These are phyloP conservation scores for Neurospora sp. DNA, from an alignment of 495 filamentous ascomycete species.

Conservation along the genomic window DNA sequence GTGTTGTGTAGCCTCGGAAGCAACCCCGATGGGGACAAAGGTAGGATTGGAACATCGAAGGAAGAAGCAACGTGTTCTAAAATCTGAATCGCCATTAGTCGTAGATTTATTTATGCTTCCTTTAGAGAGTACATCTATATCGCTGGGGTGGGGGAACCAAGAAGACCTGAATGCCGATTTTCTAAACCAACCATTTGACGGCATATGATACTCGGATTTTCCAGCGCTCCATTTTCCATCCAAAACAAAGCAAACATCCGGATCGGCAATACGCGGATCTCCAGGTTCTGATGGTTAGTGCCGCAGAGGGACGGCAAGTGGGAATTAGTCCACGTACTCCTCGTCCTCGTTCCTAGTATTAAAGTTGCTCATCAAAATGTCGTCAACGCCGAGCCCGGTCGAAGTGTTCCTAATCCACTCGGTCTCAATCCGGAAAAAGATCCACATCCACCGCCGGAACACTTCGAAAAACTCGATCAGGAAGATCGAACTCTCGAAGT, in stretches of 20 bases:
- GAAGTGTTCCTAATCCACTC: slow-evolving; percentile 59
- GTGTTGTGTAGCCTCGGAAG: background rate
- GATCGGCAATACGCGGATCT: background rate
- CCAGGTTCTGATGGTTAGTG: background rate
- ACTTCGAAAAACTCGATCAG: slow-evolving; percentile 81
- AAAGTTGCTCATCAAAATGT: slow-evolving; percentile 37
- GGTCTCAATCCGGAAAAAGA: slow-evolving; percentile 87
- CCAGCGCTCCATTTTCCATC: background rate
- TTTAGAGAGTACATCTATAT: background rate
- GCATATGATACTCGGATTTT: background rate
- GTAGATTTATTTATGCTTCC: background rate
- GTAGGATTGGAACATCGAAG: background rate
- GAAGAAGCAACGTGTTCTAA: background rate
- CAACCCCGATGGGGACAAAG: background rate
- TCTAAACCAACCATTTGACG: background rate
- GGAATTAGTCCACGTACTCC: slow-evolving; percentile 12
- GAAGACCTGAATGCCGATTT: background rate
- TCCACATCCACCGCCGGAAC: slow-evolving; percentile 86
- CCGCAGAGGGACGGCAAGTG: background rate
- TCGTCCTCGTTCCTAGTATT: slow-evolving; percentile 31
- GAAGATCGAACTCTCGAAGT: slow-evolving; percentile 78
- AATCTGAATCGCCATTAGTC: background rate
- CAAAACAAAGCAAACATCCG: background rate
- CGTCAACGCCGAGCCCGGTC: slow-evolving; percentile 28
- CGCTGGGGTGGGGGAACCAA: background rate